Percentiles rank a stretch among this genome's conserved stretches.
Evolutionary conservation across 345 rosid genomes (phyloP).

Genomic region (Garcia nutans): DNA sequence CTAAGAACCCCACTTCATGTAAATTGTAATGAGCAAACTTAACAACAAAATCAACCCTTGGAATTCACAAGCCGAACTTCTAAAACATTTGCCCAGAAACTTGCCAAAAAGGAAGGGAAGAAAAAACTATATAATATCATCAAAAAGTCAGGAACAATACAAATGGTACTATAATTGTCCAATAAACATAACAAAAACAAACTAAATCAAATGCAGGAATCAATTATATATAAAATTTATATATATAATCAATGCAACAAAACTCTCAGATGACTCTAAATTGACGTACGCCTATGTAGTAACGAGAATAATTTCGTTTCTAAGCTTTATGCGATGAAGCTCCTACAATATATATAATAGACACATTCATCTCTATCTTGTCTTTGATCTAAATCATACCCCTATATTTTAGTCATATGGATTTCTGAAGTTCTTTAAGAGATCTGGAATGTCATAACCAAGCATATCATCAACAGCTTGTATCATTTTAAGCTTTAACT

Average conservation of each 20-base stretch:
- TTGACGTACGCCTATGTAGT: neutral
- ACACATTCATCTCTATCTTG: neutral
- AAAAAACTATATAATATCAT: no score
- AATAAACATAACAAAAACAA: neutral
- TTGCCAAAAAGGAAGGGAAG: no score
- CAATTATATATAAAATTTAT: neutral
- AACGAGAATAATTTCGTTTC: neutral
- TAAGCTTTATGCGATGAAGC: neutral
- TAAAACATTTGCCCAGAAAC: no score
- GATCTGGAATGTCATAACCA: conserved; percentile 85
- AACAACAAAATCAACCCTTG: no score
- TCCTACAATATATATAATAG: neutral
- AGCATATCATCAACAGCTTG: conserved; percentile 90
- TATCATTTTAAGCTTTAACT: conserved; percentile 84
- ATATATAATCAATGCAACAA: neutral
- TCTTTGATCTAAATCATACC: neutral
- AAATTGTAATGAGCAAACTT: no score
- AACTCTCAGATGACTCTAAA: neutral
- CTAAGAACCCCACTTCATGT: no score
- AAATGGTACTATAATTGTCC: neutral
- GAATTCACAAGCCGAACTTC: no score
- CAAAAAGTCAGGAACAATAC: no score
- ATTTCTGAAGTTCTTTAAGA: conserved; percentile 75
- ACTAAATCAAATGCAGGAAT: neutral
- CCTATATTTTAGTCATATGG: conserved; percentile 53